Conservation (phyloP, 805 yeast species). For the Candida endomychidarum region DNA sequence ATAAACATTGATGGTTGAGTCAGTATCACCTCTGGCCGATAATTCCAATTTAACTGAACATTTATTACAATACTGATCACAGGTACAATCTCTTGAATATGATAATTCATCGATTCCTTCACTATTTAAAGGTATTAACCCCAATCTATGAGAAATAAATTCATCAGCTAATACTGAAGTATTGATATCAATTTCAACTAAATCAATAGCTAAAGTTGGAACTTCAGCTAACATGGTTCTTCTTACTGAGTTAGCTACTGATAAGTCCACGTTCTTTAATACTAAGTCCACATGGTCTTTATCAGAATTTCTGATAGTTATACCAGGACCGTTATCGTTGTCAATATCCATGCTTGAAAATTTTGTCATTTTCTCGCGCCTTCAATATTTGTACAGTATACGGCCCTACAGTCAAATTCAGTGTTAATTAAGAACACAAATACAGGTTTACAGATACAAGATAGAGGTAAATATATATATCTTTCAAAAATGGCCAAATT, state of each 20-base stretch:
- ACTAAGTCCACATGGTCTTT: slow-evolving; percentile 89
- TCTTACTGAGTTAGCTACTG: slow-evolving; percentile 89
- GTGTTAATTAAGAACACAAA: no score
- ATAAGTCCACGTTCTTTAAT: slow-evolving; percentile 79
- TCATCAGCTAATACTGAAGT: slow-evolving; percentile 97
- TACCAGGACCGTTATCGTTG: slow-evolving; percentile 61
- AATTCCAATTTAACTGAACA: slow-evolving; percentile 87
- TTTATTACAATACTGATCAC: slow-evolving; percentile 95
- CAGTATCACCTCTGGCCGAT: slow-evolving; percentile 87
- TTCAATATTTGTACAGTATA: no score
- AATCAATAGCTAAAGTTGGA: slow-evolving; percentile 94
- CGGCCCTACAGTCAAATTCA: no score
- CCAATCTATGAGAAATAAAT: slow-evolving; percentile 90
- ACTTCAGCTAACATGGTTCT: slow-evolving; percentile 94
- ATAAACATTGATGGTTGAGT: slow-evolving; percentile 84
- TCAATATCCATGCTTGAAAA: slow-evolving; percentile 24
- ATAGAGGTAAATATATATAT: not conserved
- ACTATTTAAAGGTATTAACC: slow-evolving; percentile 85
- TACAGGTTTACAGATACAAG: not conserved
- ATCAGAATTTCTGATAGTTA: slow-evolving; percentile 84
- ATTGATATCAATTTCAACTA: slow-evolving; percentile 90
- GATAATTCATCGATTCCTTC: slow-evolving; percentile 79
- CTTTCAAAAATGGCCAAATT: not conserved
- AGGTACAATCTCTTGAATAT: slow-evolving; percentile 93
- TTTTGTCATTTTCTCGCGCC: slow-evolving; percentile 14